Evolutionary conservation across 306 rosid species (phyloP).

Genomic region (Nissolia schottii): DNA sequence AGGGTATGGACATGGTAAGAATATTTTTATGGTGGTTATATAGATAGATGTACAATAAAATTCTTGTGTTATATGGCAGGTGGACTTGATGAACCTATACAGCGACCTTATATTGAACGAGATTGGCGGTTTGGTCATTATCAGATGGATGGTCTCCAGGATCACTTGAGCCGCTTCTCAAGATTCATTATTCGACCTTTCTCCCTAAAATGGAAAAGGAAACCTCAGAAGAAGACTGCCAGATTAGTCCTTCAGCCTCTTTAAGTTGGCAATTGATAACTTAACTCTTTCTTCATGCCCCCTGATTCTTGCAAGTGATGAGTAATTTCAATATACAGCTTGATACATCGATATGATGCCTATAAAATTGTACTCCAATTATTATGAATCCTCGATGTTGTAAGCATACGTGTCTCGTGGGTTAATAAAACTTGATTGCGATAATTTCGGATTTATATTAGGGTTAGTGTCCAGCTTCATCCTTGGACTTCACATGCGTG

Average conservation of each 20-base stretch:
- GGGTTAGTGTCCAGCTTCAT: no score
- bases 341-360: background rate
- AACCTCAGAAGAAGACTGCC: conserved; percentile 36
- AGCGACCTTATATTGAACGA: conserved; percentile 60
- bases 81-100: conserved; percentile 82
- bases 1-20: background rate
- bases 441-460: no score
- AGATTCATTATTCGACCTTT: conserved; percentile 52
- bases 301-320: background rate
- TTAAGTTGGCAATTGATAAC: conserved; percentile 30
- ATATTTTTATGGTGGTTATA: background rate
- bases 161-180: conserved; percentile 60
- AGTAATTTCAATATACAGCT: background rate
- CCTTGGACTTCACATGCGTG: no score
- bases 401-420: background rate
- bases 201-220: conserved; percentile 36
- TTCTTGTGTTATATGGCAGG: conserved; percentile 42
- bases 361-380: background rate
- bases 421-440: no score
- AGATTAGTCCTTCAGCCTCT: conserved; percentile 58
- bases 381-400: background rate
- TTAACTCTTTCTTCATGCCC: background rate
- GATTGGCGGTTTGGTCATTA: conserved; percentile 98
- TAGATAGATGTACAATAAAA: background rate
- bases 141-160: conserved; percentile 92